Evolutionary conservation across 2,329 filamentous ascomycete genomes (phyloP).

Genomic region (Aureobasidium sp.): DNA sequence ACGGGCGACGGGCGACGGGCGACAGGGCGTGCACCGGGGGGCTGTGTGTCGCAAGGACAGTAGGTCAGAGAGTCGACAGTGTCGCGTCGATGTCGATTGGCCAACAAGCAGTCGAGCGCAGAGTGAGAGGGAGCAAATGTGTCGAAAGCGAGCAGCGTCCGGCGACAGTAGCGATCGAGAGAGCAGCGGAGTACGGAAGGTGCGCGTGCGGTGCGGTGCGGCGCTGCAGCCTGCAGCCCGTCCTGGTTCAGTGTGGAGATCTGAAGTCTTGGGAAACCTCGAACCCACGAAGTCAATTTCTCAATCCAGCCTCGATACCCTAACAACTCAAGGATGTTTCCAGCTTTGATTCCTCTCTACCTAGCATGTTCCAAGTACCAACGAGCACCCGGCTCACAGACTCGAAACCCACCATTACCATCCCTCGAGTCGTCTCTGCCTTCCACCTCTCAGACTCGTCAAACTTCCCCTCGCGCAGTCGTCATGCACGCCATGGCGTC

Average conservation of each 20-base stretch:
- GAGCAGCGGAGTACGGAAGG: neutral
- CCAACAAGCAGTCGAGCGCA: neutral
- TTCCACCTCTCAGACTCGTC: slow-evolving; percentile 3
- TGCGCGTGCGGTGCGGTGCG: neutral
- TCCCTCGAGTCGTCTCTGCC: neutral
- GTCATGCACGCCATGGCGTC: slow-evolving; percentile 13
- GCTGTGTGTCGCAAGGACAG: slow-evolving; percentile 3
- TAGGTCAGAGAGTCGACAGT: neutral
- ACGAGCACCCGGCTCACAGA: neutral
- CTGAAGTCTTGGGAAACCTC: neutral
- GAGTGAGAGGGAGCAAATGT: neutral
- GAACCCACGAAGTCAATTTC: neutral
- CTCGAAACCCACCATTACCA: neutral
- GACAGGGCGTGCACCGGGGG: neutral
- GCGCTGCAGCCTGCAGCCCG: neutral
- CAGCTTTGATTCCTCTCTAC: neutral
- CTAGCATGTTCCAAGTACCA: neutral
- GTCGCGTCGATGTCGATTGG: neutral
- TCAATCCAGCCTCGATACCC: no score
- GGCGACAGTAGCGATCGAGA: neutral
- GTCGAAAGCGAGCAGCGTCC: neutral
- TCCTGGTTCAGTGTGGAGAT: slow-evolving; percentile 1
- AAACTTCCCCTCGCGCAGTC: slow-evolving; percentile 9
- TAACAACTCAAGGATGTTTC: no score
- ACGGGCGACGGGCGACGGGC: neutral